Evolutionary conservation across 345 rosid species (phyloP).

Genomic region (Populus alba): DNA sequence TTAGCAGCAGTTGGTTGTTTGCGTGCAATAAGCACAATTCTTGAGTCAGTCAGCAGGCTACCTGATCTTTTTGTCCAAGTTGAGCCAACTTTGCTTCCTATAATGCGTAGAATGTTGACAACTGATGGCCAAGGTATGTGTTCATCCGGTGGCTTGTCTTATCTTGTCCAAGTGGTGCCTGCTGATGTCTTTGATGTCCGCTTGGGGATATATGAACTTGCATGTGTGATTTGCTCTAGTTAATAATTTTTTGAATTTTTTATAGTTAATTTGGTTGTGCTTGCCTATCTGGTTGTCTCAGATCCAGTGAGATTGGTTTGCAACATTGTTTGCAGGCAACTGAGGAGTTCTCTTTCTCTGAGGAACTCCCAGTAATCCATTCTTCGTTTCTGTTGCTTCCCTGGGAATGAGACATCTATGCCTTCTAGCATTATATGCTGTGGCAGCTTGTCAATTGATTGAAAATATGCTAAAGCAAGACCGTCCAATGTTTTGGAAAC

Average conservation of each 20-base stretch:
- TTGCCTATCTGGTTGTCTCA: background rate
- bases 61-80: slow-evolving; percentile 82
- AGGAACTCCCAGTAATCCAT: background rate
- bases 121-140: slow-evolving; percentile 89
- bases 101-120: slow-evolving; percentile 92
- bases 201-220: background rate
- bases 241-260: background rate
- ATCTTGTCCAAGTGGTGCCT: background rate
- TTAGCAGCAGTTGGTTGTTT: slow-evolving; percentile 94
- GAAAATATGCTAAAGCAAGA: background rate
- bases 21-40: slow-evolving; percentile 96
- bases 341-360: background rate
- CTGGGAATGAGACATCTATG: background rate
- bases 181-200: background rate
- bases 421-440: background rate
- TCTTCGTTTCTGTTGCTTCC: background rate
- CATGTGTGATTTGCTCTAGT: background rate
- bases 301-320: background rate
- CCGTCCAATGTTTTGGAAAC: background rate
- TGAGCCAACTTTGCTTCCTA: slow-evolving; percentile 86
- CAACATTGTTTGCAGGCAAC: too few relatives aligned
- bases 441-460: background rate
- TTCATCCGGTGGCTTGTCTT: background rate
- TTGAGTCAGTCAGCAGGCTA: slow-evolving; percentile 89
- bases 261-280: background rate